A percentile compares a stretch with the other conserved stretches of the same genome.
Evolutionary conservation across 352 stramenopile species (phyloP).

Genomic region (Phytophthora brassicae): DNA sequence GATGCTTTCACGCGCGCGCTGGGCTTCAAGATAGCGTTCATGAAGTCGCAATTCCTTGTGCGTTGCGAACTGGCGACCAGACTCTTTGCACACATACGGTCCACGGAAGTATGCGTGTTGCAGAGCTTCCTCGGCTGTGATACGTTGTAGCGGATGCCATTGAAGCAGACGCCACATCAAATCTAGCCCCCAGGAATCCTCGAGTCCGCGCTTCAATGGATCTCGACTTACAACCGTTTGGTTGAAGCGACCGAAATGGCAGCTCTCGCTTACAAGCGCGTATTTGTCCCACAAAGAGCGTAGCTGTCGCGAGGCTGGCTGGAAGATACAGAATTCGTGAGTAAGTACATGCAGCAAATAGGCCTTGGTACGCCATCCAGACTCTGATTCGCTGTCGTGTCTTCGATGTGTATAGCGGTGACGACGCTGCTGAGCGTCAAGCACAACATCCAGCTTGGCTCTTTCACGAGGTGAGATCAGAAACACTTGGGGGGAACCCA

Average conservation of each 20-base stretch:
- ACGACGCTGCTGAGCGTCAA: slow-evolving; percentile 47
- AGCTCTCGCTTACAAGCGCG: slow-evolving; percentile 76
- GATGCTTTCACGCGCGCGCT: slow-evolving; percentile 45
- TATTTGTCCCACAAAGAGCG: slow-evolving; percentile 66
- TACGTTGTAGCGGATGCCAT: slow-evolving; percentile 91
- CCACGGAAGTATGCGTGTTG: slow-evolving; percentile 88
- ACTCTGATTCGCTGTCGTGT: slow-evolving; percentile 28
- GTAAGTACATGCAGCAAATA: slow-evolving; percentile 82
- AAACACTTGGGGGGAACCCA: slow-evolving; percentile 92
- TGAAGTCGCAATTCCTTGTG: slow-evolving; percentile 58
- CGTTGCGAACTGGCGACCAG: slow-evolving; percentile 68
- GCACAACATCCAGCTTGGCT: slow-evolving; percentile 88
- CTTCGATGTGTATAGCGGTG: slow-evolving; percentile 19
- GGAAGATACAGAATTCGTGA: slow-evolving; percentile 85
- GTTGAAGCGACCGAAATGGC: slow-evolving; percentile 91
- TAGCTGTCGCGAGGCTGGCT: slow-evolving; percentile 56
- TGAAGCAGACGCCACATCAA: slow-evolving; percentile 94
- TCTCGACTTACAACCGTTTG: slow-evolving; percentile 90
- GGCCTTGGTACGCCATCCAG: slow-evolving; percentile 45
- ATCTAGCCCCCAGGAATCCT: slow-evolving; percentile 83
- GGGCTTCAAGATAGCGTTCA: slow-evolving; percentile 60
- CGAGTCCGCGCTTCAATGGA: slow-evolving; percentile 88
- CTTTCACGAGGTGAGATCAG: slow-evolving; percentile 82
- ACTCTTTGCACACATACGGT: slow-evolving; percentile 65
- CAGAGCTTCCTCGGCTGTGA: slow-evolving; percentile 74